phyloP scores from a whole-genome alignment of 129 eudicot genomes.

The Lactuca saligna region DNA sequence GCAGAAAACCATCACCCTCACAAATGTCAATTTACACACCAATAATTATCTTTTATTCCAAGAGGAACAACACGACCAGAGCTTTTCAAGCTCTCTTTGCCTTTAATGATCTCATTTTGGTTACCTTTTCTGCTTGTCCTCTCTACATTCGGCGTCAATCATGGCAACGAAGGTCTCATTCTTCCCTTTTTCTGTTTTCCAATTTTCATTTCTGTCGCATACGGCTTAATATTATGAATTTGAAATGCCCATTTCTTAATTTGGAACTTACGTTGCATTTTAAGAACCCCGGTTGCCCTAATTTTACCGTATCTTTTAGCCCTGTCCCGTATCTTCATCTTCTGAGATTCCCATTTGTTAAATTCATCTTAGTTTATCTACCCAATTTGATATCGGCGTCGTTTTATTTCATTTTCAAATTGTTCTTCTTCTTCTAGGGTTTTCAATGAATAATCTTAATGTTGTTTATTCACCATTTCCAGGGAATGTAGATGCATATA shows the following conservation, averaged over 20 bases:
- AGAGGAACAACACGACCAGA: slow-evolving; percentile 15
- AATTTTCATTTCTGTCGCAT: neutral
- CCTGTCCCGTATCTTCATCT: neutral
- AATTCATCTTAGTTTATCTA: neutral
- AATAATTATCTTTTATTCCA: slow-evolving; percentile 14
- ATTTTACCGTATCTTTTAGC: neutral
- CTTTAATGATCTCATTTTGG: slow-evolving; percentile 69
- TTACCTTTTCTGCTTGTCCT: slow-evolving; percentile 51
- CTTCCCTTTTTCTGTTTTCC: neutral
- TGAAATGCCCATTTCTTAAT: slow-evolving; percentile 3
- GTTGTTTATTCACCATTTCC: slow-evolving; percentile 2
- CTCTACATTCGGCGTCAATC: slow-evolving; percentile 58
- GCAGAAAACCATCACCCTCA: slow-evolving; percentile 39
- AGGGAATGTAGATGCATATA: slow-evolving; percentile 47
- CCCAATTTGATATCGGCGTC: neutral
- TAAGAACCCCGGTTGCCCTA: slow-evolving; percentile 7
- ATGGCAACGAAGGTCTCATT: slow-evolving; percentile 57
- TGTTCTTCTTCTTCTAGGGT: slow-evolving; percentile 16
- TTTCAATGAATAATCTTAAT: slow-evolving; percentile 1
- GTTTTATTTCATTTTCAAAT: neutral
- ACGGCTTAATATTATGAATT: neutral
- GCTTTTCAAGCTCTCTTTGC: slow-evolving; percentile 48
- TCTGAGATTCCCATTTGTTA: slow-evolving; percentile 14
- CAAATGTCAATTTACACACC: slow-evolving; percentile 25
- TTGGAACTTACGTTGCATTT: neutral